These are phyloP conservation scores for Diaporthe destruens DNA, from an alignment of 2,329 filamentous ascomycete species.

Conservation along the genomic window DNA sequence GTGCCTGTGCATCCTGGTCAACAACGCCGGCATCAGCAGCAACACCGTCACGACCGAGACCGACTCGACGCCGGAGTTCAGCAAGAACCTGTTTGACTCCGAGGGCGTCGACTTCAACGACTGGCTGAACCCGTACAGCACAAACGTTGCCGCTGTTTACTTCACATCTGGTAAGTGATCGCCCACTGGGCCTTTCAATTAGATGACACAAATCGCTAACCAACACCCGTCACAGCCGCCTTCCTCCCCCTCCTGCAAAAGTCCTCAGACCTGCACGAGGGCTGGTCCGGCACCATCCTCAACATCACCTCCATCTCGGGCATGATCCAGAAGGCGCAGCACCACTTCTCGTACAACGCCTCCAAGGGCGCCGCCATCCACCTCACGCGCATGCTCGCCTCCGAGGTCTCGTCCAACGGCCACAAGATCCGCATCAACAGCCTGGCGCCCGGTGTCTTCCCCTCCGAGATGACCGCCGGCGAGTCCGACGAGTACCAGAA, in stretches of 20 bases:
- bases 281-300: slow-evolving; percentile 71
- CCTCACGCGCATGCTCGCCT: slow-evolving; percentile 72
- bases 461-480: slow-evolving; percentile 77
- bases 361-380: slow-evolving; percentile 75
- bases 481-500: slow-evolving; percentile 65
- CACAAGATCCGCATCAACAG: slow-evolving; percentile 78
- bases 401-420: slow-evolving; percentile 68
- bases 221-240: slow-evolving; percentile 58
- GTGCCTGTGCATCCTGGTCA: slow-evolving; percentile 74
- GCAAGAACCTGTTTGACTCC: slow-evolving; percentile 75
- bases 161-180: slow-evolving; percentile 57
- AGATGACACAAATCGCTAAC: not conserved
- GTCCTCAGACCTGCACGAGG: slow-evolving; percentile 55
- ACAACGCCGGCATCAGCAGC: slow-evolving; percentile 76
- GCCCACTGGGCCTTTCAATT: not conserved
- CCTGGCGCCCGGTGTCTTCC: slow-evolving; percentile 79
- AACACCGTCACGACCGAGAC: slow-evolving; percentile 66
- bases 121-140: slow-evolving; percentile 80
- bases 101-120: slow-evolving; percentile 70
- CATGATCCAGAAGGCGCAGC: slow-evolving; percentile 71
- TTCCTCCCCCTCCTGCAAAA: slow-evolving; percentile 73
- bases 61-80: slow-evolving; percentile 63
- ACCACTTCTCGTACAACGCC: slow-evolving; percentile 75
- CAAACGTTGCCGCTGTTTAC: slow-evolving; percentile 79
- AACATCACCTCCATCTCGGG: slow-evolving; percentile 79